A percentile compares a stretch with the other conserved stretches of the same genome.
phyloP scores from a whole-genome alignment of 2,329 filamentous ascomycete species.

The Trichoderma harzianum region DNA sequence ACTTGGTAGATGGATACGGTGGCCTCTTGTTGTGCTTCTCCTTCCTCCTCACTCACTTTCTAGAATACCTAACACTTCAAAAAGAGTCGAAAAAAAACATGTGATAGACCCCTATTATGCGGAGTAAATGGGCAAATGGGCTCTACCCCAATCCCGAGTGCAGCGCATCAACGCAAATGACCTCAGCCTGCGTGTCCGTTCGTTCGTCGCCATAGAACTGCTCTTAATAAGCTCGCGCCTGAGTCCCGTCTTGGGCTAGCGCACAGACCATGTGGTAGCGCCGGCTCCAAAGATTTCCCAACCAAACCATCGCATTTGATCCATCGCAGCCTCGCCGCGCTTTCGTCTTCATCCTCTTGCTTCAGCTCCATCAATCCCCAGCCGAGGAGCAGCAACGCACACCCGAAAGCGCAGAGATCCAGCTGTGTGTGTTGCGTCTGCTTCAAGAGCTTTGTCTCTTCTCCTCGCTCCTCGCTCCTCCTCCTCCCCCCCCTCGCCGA shows the following conservation, averaged over 20 bases:
- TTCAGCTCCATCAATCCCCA: background rate
- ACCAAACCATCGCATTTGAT: slow-evolving; percentile 10
- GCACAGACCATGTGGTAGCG: slow-evolving; percentile 14
- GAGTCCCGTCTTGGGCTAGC: background rate
- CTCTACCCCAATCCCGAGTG: background rate
- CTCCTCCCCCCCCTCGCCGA: background rate
- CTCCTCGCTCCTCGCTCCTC: background rate
- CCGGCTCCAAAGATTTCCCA: slow-evolving; percentile 14
- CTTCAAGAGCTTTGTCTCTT: background rate
- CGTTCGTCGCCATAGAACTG: background rate
- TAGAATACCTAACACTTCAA: background rate
- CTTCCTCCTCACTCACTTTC: background rate
- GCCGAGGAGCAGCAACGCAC: slow-evolving; percentile 19
- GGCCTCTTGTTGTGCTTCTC: background rate
- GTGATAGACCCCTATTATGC: slow-evolving; percentile 12
- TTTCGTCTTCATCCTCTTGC: slow-evolving; percentile 1
- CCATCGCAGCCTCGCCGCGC: slow-evolving; percentile 18
- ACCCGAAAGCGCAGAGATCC: slow-evolving; percentile 11
- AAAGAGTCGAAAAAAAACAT: background rate
- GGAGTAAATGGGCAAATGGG: background rate
- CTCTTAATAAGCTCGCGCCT: background rate
- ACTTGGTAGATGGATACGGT: background rate
- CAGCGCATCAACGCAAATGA: background rate
- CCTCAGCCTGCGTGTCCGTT: background rate
- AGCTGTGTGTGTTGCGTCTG: slow-evolving; percentile 15